These are phyloP conservation scores for Pestalotiopsis sp. DNA, from an alignment of 2,329 filamentous ascomycete genomes.

Conservation along the genomic window DNA sequence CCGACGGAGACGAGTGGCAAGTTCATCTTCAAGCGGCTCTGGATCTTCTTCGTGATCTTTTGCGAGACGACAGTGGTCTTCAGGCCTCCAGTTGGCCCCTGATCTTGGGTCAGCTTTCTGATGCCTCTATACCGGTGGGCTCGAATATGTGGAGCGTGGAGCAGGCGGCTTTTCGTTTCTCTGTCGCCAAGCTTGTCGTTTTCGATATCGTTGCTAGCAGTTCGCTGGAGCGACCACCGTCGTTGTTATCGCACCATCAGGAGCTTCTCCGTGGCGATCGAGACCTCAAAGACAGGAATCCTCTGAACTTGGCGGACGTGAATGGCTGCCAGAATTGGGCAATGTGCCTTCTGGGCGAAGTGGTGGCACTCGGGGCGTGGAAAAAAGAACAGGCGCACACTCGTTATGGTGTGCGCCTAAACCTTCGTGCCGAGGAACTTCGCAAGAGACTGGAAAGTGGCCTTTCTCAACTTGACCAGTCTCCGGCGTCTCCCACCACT, in stretches of 20 bases:
- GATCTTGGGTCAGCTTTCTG: background rate
- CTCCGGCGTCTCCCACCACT: constrained; percentile 13
- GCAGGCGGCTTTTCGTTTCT: constrained; percentile 51
- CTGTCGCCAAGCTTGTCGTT: constrained; percentile 48
- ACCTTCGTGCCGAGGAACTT: constrained; percentile 21
- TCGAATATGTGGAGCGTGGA: constrained; percentile 44
- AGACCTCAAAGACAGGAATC: constrained; percentile 29
- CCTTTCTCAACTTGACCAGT: constrained; percentile 16
- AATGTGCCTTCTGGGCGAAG: constrained; percentile 55
- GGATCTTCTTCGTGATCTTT: constrained; percentile 32
- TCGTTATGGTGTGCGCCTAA: constrained; percentile 38
- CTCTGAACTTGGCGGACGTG: constrained; percentile 50
- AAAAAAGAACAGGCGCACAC: constrained; percentile 51
- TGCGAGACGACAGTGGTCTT: background rate
- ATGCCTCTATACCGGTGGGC: constrained; percentile 18
- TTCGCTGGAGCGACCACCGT: constrained; percentile 43
- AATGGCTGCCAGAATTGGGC: constrained; percentile 62
- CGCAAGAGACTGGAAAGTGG: constrained; percentile 17
- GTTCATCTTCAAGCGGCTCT: constrained; percentile 53
- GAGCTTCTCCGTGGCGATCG: constrained; percentile 33
- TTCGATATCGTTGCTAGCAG: constrained; percentile 54
- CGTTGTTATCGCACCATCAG: constrained; percentile 43
- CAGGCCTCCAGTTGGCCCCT: background rate
- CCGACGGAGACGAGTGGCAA: constrained; percentile 51
- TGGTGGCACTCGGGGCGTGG: constrained; percentile 56